Base-by-base conservation (phyloP, 73 alveolate species). In the Tetrahymena thermophila region DNA sequence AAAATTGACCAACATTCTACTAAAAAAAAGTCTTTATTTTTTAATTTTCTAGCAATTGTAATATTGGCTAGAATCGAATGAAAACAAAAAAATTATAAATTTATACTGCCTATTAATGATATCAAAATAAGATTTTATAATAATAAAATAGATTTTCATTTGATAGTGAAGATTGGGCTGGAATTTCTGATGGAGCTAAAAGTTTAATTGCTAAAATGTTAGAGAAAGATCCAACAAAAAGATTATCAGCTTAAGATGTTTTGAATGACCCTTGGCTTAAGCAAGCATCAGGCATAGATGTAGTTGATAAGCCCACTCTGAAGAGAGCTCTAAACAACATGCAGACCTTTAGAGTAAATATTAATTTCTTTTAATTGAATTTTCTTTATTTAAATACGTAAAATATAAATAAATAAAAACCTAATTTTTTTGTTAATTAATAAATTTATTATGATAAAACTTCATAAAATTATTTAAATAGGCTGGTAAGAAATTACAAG, bases 241-340 rank as follows among this genome's bases (percentile, higher is more conserved):
- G 99, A 85, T 56, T 94, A 10, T 56, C 97, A 17, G 98, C 98
- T 0, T 95, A 95, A 43, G 98, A 98, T 40, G 97, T 96, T 56
- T 85, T 97, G 56, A 93, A 93, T 43, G 98, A 97, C 84, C 98
- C 98, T 43, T 97, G 99, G 99, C 23, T 94, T 16, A 94, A 85
- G 28, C 31, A 85, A 37, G 56, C 83, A 35, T 37, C 85, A 16
- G 93, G 85, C 4, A 84, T 43, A 35, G 44, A 85, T 21, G 94
- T 71, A 13, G 85, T 94, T 37, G 94, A 94, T 43, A 56, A 43
- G 17, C 94, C 96, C 31, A 84, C 57, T 34, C 37, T 94, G 15
- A 94, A 85, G 25, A 85, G 93, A 37, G 96, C 93, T 21, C 58
- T 94, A 0, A 94, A 43, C 34, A 94, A 94, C 37, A 38, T 94